Base-by-base conservation (phyloP, 164 flowering plant genomes). In the Chimonanthus praecox region DNA sequence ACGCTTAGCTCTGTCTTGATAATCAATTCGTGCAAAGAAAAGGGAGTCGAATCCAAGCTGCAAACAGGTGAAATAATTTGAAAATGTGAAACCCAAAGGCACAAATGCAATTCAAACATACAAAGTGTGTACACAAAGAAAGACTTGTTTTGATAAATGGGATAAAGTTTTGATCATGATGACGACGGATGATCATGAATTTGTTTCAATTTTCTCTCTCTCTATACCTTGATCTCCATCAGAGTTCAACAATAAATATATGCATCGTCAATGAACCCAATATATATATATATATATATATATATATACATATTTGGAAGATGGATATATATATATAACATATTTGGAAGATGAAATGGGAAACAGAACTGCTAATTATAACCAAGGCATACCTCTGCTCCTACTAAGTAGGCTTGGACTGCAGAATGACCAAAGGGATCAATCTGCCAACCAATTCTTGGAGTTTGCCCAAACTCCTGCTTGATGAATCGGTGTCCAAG, bases 371-470 rank as follows among this genome's bases (percentile, higher is more conserved):
- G 7, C 49, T 13, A 16, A 49, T 44, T 21, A 49, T 13, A 71
- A 45, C 9, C 61, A 68, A 71, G 50, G 44, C 66, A 66, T 76
- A 91, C 99, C 84, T 94, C 97, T 50, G 99, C 97, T 3, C 98
- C 92, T 68, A 94, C 77, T 81, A 91, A 83, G 81, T 93, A 93
- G 77, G 93, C 98, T 83, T 93, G 98, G 58, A 91, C 94, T 7
- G 94, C 97, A 75, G 96, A 91, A 79, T 95, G 99, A 60, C 99
- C 99, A 82, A 95, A 93, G 4, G 98, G 99, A 67, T 95, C 99
- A 72, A 96, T 91, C 77, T 93, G 94, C 98, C 96, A 93, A 70
- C 97, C 98, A 77, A 91, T 84, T 81, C 94, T 87, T 2, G 98
- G 98, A 68, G 86, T 85, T 69, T 84, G 81, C 72, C 75, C 84